phyloP scores from a whole-genome alignment of 257 asterid species.

The Handroanthus guayacan region DNA sequence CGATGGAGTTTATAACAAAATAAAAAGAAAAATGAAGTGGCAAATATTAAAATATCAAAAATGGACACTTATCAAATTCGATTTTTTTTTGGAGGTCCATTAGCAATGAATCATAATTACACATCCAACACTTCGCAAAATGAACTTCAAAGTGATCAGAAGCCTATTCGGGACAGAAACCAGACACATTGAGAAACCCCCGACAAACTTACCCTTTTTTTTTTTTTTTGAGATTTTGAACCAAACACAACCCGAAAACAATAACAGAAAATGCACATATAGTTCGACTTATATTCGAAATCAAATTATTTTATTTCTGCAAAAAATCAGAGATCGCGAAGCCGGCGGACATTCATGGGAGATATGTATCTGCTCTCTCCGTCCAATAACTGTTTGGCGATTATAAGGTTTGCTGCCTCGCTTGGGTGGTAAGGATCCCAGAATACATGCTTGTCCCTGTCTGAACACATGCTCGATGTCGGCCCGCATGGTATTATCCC shows the following conservation, averaged over 20 bases:
- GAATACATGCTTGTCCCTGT: constrained; percentile 76
- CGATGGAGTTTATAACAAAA: too few relatives aligned
- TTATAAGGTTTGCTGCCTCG: constrained; percentile 82
- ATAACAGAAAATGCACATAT: not conserved
- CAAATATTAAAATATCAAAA: too few relatives aligned
- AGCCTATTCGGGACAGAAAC: not conserved
- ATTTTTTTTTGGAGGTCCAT: not conserved
- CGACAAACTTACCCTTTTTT: not conserved
- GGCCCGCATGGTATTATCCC: constrained; percentile 94
- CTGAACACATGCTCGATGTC: constrained; percentile 77
- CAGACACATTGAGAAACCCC: not conserved
- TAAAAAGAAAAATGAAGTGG: too few relatives aligned
- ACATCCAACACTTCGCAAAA: not conserved
- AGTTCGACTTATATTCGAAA: too few relatives aligned
- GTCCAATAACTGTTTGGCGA: constrained; percentile 78
- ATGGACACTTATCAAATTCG: not conserved
- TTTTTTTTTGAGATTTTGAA: not conserved
- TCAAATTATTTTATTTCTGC: not conserved
- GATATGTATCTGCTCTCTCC: constrained; percentile 68
- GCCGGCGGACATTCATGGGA: constrained; percentile 76
- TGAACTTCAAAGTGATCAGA: not conserved
- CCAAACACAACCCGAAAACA: not conserved
- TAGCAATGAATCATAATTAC: not conserved
- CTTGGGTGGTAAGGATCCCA: constrained; percentile 98
- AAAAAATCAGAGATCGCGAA: constrained; percentile 64